Evolutionary conservation across 768 basidiomycete genomes (phyloP).

Genomic region (Suillus lakei): DNA sequence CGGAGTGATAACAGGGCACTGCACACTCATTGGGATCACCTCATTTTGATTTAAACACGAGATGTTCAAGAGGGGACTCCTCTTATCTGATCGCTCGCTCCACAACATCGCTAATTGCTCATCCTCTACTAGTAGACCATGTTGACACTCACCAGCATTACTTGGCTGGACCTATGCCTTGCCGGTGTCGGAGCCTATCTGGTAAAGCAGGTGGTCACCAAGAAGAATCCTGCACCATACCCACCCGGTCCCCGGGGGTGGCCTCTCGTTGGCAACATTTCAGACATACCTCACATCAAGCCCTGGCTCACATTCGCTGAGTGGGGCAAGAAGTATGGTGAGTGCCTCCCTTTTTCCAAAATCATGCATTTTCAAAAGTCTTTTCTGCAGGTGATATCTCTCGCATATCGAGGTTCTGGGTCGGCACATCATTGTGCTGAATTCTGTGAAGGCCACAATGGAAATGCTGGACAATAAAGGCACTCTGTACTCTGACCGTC

Average conservation of each 20-base stretch:
- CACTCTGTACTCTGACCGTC: not conserved
- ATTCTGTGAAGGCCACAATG: not conserved
- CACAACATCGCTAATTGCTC: not conserved
- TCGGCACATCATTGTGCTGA: not conserved
- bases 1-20: too few species aligned
- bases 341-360: not conserved
- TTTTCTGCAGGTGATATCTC: not conserved
- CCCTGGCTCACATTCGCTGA: not conserved
- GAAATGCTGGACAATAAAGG: not conserved
- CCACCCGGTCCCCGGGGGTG: not conserved
- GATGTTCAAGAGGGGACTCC: not conserved
- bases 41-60: not conserved
- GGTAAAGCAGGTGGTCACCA: not conserved
- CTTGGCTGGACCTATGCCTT: not conserved
- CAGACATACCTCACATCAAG: not conserved
- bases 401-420: not conserved
- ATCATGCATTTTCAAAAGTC: not conserved
- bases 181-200: not conserved
- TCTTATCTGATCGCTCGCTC: not conserved
- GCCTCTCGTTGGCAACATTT: not conserved
- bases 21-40: too few species aligned
- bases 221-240: not conserved
- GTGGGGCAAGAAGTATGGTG: not conserved
- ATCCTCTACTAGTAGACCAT: not conserved
- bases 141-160: not conserved